A percentile compares a stretch with the other conserved stretches of the same genome.
These are phyloP conservation scores for Mortierella alpina DNA, from an alignment of 192 early-diverging fungal genomes.

Conservation along the genomic window DNA sequence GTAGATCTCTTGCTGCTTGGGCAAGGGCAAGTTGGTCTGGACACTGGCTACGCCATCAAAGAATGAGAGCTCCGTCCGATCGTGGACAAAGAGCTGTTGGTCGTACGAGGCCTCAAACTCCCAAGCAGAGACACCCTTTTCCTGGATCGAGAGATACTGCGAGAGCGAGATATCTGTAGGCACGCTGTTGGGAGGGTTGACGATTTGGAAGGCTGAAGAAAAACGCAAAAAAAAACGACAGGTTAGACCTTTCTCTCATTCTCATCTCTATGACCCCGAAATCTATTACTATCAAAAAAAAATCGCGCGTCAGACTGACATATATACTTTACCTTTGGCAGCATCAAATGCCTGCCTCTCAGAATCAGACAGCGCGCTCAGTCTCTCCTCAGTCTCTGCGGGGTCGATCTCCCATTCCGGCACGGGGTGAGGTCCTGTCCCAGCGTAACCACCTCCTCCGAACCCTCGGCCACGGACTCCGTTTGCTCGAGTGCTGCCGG, in stretches of 20 bases:
- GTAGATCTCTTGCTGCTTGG: constrained; percentile 82
- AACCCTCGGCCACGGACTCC: not conserved
- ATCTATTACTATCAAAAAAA: not conserved
- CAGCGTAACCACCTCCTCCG: not conserved
- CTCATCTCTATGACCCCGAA: not conserved
- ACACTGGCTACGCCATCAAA: constrained; percentile 78
- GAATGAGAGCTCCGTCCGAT: constrained; percentile 81
- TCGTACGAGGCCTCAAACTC: constrained; percentile 79
- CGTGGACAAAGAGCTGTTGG: constrained; percentile 72
- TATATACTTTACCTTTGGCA: constrained; percentile 18
- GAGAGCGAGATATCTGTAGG: constrained; percentile 79
- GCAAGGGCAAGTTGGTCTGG: constrained; percentile 84
- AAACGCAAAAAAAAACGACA: not conserved
- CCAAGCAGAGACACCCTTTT: constrained; percentile 86
- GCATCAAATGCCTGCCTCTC: constrained; percentile 39
- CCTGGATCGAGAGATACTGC: constrained; percentile 80
- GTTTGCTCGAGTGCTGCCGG: not conserved
- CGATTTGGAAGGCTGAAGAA: constrained; percentile 71
- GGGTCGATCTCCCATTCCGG: constrained; percentile 26
- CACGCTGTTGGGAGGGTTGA: constrained; percentile 79
- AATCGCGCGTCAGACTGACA: not conserved
- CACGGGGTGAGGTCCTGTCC: constrained; percentile 9
- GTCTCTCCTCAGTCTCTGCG: constrained; percentile 29
- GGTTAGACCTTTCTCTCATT: not conserved
- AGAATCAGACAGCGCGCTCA: constrained; percentile 25